Evolutionary conservation across 2,329 filamentous ascomycete species (phyloP).

Genomic region (Fusarium graminum): DNA sequence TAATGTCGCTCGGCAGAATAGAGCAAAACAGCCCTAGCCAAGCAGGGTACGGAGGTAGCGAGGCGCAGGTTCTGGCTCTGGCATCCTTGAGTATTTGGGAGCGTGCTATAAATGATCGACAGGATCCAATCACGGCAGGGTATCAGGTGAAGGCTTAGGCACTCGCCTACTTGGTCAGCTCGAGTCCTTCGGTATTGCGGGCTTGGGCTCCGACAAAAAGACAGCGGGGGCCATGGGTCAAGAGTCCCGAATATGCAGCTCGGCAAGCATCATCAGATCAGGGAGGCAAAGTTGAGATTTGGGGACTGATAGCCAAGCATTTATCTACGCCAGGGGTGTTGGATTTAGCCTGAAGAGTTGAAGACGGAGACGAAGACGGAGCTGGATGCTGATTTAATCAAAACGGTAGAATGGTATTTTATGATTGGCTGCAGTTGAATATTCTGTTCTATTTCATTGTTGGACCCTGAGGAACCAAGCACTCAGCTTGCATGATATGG

Average conservation of each 20-base stretch:
- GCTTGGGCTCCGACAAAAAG: conserved; percentile 31
- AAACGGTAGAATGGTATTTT: conserved; percentile 20
- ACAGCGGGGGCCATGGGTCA: conserved; percentile 32
- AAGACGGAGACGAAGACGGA: neutral
- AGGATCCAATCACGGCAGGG: conserved; percentile 35
- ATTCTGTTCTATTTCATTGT: neutral
- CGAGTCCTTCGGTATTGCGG: conserved; percentile 30
- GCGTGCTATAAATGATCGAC: conserved; percentile 16
- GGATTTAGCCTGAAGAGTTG: conserved; percentile 11
- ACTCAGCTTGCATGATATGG: neutral
- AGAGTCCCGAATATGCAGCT: conserved; percentile 31
- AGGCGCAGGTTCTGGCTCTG: neutral
- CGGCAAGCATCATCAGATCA: conserved; percentile 30
- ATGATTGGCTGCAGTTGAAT: neutral
- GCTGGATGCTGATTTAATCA: conserved; percentile 6
- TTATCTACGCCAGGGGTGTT: conserved; percentile 7
- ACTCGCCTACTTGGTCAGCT: conserved; percentile 37
- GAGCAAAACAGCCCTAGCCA: neutral
- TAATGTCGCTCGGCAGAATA: neutral
- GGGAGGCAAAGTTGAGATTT: conserved; percentile 27
- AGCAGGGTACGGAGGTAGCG: neutral
- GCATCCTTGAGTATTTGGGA: neutral
- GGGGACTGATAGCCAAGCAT: conserved; percentile 17
- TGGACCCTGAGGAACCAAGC: neutral
- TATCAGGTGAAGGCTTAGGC: conserved; percentile 25